phyloP scores from a whole-genome alignment of 169 alveolate species.

The Plasmodium inui region DNA sequence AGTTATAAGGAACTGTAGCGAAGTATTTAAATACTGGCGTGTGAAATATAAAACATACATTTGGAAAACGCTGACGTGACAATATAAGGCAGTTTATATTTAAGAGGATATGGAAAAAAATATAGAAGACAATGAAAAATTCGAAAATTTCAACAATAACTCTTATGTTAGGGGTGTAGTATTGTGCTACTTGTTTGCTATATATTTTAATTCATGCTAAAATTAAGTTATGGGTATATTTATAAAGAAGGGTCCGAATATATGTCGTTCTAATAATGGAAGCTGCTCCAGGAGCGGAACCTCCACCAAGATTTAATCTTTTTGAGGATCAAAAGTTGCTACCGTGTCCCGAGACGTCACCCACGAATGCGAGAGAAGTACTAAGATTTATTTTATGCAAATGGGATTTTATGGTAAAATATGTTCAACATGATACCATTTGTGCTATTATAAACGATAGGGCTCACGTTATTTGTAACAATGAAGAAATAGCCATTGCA shows the following conservation, averaged over 20 bases:
- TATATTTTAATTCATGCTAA: background rate
- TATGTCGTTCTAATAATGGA: background rate
- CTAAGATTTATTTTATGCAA: background rate
- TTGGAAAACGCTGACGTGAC: background rate
- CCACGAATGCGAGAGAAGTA: background rate
- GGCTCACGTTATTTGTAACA: background rate
- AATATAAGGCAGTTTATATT: background rate
- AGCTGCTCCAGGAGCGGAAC: background rate
- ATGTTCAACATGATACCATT: background rate
- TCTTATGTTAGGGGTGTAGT: background rate
- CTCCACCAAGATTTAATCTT: too few species aligned
- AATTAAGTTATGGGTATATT: background rate
- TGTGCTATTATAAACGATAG: background rate
- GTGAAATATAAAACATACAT: background rate
- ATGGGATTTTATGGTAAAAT: background rate
- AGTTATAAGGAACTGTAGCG: background rate
- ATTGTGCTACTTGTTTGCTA: background rate
- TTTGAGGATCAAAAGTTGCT: too few species aligned
- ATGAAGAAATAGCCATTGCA: slow-evolving; percentile 1
- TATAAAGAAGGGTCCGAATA: background rate
- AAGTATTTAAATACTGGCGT: background rate
- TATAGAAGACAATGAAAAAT: background rate
- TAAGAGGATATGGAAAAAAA: background rate
- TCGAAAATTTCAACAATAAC: background rate
- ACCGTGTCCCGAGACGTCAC: too few species aligned